Evolutionary conservation across 441 rosid genomes (phyloP).

Genomic region (Bruguiera hainesii): DNA sequence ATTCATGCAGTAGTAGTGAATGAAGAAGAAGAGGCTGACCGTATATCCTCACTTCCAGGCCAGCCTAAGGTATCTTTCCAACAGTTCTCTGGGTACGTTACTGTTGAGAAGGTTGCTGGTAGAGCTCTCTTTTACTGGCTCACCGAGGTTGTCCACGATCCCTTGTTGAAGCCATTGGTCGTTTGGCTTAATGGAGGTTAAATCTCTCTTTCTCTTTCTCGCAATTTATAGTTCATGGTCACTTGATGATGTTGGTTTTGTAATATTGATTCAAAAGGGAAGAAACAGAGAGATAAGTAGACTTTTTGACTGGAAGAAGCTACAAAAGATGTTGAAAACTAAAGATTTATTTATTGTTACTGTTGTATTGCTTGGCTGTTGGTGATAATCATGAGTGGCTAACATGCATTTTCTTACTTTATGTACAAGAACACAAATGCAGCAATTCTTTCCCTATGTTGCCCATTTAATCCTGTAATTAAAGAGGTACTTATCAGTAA

Average conservation of each 20-base stretch:
- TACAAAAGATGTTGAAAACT: not conserved
- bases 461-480: not conserved
- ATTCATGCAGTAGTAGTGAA: conserved; percentile 10
- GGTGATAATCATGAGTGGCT: not conserved
- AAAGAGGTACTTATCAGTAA: no score
- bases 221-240: not conserved
- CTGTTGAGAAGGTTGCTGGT: conserved; percentile 58
- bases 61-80: conserved; percentile 83
- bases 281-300: no score
- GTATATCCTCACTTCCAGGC: conserved; percentile 82
- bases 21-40: conserved; percentile 55
- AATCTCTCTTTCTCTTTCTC: not conserved
- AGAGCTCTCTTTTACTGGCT: conserved; percentile 97
- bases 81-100: conserved; percentile 91
- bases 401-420: not conserved
- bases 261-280: no score
- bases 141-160: conserved; percentile 58
- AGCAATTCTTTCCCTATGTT: conserved; percentile 8
- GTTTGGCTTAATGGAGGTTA: conserved; percentile 98
- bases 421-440: not conserved
- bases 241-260: no score
- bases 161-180: conserved; percentile 68
- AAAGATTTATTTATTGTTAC: conserved; percentile 10
- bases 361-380: conserved; percentile 31
- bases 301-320: not conserved